phyloP scores from a whole-genome alignment of 1,284 basidiomycete species.

The Vanrija sp. region DNA sequence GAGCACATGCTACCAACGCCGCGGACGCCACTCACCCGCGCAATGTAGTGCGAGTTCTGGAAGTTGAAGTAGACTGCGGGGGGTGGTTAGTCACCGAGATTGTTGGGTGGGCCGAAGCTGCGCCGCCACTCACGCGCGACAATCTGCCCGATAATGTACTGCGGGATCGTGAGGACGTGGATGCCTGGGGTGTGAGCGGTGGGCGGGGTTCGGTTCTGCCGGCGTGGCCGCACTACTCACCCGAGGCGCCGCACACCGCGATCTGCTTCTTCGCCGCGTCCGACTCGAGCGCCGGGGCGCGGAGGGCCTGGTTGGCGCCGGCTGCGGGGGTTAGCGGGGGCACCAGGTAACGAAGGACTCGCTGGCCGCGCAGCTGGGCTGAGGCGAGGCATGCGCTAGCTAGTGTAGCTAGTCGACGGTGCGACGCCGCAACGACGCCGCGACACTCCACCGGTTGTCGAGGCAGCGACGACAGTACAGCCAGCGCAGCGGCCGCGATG shows the following conservation, averaged over 20 bases:
- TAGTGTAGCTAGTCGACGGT: too few species aligned
- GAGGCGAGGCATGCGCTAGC: too few species aligned
- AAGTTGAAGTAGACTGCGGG: constrained; percentile 30
- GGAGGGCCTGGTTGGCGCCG: constrained; percentile 36
- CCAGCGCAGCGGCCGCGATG: too few species aligned
- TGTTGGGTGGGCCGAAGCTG: neutral
- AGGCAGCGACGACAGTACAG: too few species aligned
- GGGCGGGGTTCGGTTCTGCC: too few species aligned
- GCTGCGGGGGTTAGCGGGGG: constrained; percentile 17
- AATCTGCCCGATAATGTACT: constrained; percentile 38
- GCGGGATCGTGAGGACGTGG: constrained; percentile 42
- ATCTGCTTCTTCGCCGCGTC: constrained; percentile 29
- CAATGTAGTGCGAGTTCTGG: constrained; percentile 28
- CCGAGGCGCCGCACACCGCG: constrained; percentile 30
- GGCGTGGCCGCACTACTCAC: constrained; percentile 11
- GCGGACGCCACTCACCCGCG: constrained; percentile 13
- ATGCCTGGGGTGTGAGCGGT: constrained; percentile 27
- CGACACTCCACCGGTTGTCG: too few species aligned
- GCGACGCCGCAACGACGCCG: too few species aligned
- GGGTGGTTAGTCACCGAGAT: neutral
- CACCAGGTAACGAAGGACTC: too few species aligned
- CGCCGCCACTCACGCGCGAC: constrained; percentile 25
- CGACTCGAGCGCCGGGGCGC: constrained; percentile 22
- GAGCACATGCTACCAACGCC: neutral
- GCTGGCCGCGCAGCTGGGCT: too few species aligned